These are phyloP conservation scores for Sugiyamaella marilandica DNA, from an alignment of 805 yeast genomes.

Conservation along the genomic window DNA sequence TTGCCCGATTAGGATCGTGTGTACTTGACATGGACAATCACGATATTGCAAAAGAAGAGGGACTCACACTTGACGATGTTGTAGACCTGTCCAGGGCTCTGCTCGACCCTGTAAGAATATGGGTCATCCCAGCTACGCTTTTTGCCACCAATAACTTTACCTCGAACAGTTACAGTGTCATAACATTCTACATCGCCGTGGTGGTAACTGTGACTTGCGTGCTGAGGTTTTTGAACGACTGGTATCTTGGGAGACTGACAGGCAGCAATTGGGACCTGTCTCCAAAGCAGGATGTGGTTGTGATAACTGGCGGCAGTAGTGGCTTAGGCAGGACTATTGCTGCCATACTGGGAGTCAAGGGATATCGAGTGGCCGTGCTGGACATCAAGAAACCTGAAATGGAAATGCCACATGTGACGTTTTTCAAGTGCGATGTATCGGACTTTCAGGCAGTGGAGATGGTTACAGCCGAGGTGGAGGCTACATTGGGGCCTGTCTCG, in stretches of 20 bases:
- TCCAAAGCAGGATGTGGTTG: constrained; percentile 47
- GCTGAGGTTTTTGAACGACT: constrained; percentile 3
- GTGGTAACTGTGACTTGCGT: constrained; percentile 8
- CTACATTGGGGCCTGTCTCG: constrained; percentile 54
- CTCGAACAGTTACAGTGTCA: background rate
- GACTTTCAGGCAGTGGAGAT: constrained; percentile 41
- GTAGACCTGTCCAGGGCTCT: background rate
- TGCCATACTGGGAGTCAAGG: constrained; percentile 39
- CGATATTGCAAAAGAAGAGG: too few relatives aligned
- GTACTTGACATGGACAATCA: background rate
- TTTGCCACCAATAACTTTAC: background rate
- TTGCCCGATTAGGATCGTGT: background rate
- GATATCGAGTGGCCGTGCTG: constrained; percentile 56
- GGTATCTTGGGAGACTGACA: constrained; percentile 3
- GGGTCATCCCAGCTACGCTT: background rate
- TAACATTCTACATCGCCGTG: constrained; percentile 2
- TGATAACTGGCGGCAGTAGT: constrained; percentile 79
- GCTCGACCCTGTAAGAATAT: background rate
- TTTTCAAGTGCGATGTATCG: constrained; percentile 68
- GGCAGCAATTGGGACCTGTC: constrained; percentile 8
- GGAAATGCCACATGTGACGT: constrained; percentile 43
- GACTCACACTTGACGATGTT: background rate
- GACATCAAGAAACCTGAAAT: constrained; percentile 48
- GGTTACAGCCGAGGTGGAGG: constrained; percentile 38
- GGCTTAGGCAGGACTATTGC: constrained; percentile 75